These are phyloP conservation scores for Ciborinia camelliae DNA, from an alignment of 2,329 filamentous ascomycete genomes.

Conservation along the genomic window DNA sequence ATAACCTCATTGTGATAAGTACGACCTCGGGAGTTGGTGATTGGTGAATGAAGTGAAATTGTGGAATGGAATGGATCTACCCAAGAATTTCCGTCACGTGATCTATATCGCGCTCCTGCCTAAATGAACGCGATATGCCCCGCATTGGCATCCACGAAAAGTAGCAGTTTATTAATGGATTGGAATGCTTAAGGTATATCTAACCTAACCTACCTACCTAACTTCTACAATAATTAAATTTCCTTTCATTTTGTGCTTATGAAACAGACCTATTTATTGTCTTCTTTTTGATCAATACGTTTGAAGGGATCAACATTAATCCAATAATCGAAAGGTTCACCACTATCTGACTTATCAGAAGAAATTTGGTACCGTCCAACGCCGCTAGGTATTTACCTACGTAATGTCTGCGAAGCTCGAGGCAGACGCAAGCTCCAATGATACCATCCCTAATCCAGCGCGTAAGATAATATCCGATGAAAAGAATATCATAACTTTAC, in stretches of 20 bases:
- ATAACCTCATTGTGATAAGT: background rate
- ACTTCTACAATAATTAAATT: background rate
- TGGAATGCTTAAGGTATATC: too few species aligned
- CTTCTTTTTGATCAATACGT: background rate
- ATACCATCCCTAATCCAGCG: background rate
- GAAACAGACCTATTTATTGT: background rate
- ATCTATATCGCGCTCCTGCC: background rate
- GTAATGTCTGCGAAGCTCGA: slow-evolving; percentile 10
- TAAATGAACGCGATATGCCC: slow-evolving; percentile 6
- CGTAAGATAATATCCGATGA: background rate
- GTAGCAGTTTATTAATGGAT: too few species aligned
- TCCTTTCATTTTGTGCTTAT: background rate
- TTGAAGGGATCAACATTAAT: background rate
- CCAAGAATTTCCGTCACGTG: background rate
- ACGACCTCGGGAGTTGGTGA: background rate
- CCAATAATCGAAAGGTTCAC: background rate
- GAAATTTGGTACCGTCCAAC: background rate
- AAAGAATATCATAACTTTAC: slow-evolving; percentile 32
- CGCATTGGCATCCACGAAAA: background rate
- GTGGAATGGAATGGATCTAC: background rate
- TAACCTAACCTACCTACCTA: background rate
- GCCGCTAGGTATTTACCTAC: too few species aligned
- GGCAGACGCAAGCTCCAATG: background rate
- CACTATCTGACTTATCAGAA: background rate
- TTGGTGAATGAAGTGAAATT: background rate